Percentiles rank a stretch among this genome's conserved stretches.
Evolutionary conservation across 1,139 yeast species (phyloP).

Genomic region (Saccharomyces hybrid): DNA sequence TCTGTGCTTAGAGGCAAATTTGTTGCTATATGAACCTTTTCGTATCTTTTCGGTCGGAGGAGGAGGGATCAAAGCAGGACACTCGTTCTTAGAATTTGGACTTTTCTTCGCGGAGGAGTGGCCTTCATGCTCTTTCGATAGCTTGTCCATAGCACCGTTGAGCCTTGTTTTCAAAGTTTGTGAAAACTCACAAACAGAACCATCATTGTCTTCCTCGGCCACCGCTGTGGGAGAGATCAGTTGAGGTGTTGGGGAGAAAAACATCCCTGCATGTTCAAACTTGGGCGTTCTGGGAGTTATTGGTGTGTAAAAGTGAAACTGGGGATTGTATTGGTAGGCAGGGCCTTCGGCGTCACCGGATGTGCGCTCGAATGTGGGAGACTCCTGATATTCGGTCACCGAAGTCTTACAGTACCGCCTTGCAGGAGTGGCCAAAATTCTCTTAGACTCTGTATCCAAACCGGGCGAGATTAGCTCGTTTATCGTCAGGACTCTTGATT

Average conservation of each 20-base stretch:
- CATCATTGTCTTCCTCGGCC: conserved; percentile 22
- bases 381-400: background rate
- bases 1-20: background rate
- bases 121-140: conserved; percentile 38
- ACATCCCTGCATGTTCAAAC: conserved; percentile 25
- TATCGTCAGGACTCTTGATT: background rate
- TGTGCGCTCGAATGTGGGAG: background rate
- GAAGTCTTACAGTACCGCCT: background rate
- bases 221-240: conserved; percentile 33
- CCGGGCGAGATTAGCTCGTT: background rate
- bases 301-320: background rate
- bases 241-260: conserved; percentile 31
- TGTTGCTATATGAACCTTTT: background rate
- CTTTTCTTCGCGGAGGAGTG: background rate
- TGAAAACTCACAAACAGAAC: conserved; percentile 38
- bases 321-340: background rate
- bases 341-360: background rate
- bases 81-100: background rate
- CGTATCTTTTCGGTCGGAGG: background rate
- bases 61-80: background rate
- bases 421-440: background rate
- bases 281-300: conserved; percentile 33
- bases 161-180: conserved; percentile 39
- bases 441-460: background rate
- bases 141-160: conserved; percentile 41